These are phyloP conservation scores for Nepenthes alata DNA, from an alignment of 179 eudicot species.

Conservation along the genomic window DNA sequence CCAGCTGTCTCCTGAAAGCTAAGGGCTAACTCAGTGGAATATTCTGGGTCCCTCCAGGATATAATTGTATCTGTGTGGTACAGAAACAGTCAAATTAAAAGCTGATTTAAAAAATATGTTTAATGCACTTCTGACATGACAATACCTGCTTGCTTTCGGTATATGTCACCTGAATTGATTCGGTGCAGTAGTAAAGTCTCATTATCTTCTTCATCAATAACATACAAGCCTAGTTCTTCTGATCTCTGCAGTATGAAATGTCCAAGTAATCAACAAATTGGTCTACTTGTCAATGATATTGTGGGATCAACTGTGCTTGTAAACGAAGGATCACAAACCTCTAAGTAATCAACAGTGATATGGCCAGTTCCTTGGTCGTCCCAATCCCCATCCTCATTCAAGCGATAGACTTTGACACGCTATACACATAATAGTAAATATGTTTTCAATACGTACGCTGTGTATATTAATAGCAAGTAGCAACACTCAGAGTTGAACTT, in stretches of 20 bases:
- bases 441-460: no score
- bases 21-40: slow-evolving; percentile 80
- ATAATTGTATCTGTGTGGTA: slow-evolving; percentile 70
- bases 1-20: slow-evolving; percentile 95
- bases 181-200: slow-evolving; percentile 79
- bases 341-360: slow-evolving; percentile 83
- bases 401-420: slow-evolving; percentile 91
- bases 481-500: no score
- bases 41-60: slow-evolving; percentile 95
- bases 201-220: slow-evolving; percentile 85
- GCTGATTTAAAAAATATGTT: not conserved
- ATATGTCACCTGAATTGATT: slow-evolving; percentile 69
- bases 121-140: not conserved
- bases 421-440: slow-evolving; percentile 11
- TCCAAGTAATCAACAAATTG: not conserved
- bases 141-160: slow-evolving; percentile 91
- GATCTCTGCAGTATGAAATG: slow-evolving; percentile 45
- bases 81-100: slow-evolving; percentile 1
- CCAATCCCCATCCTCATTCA: slow-evolving; percentile 92
- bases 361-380: slow-evolving; percentile 99
- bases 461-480: no score
- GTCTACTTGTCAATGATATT: not conserved
- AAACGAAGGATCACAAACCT: slow-evolving; percentile 33
- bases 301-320: not conserved
- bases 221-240: slow-evolving; percentile 71